These are phyloP conservation scores for Vigna radiata DNA, from an alignment of 306 rosid genomes.

Conservation along the genomic window DNA sequence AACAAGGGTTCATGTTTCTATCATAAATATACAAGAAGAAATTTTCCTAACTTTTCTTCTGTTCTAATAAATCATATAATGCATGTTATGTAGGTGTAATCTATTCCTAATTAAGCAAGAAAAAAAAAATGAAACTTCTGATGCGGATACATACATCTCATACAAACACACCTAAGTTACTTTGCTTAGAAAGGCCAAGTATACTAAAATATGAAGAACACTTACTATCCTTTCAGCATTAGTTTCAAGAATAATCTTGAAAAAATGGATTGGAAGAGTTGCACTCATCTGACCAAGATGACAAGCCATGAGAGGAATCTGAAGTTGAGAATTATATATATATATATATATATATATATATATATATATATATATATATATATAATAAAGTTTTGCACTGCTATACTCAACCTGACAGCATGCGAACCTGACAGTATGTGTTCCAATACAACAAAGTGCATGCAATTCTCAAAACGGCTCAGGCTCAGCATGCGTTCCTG, in stretches of 20 bases:
- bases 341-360: no score
- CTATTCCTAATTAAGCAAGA: neutral
- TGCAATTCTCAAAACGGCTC: no score
- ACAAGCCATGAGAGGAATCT: neutral
- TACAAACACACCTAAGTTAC: neutral
- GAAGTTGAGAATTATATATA: neutral
- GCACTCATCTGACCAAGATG: neutral
- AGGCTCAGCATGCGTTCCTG: no score
- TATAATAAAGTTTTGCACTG: no score
- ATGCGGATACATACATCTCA: no score
- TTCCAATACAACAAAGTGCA: no score
- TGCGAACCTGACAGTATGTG: no score
- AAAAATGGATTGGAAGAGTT: conserved; percentile 8
- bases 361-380: no score
- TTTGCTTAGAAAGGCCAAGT: no score
- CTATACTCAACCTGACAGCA: no score
- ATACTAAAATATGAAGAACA: no score
- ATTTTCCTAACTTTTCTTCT: neutral
- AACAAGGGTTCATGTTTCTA: neutral
- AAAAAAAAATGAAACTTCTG: neutral
- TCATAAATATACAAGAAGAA: neutral
- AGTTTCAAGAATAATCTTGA: conserved; percentile 27
- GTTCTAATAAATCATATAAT: neutral
- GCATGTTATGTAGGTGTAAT: neutral
- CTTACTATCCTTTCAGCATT: conserved; percentile 15